Evolutionary conservation across 2,329 filamentous ascomycete species (phyloP), one percentile per base, ranked within the genome.

Genomic region (Diplodia seriata): DNA sequence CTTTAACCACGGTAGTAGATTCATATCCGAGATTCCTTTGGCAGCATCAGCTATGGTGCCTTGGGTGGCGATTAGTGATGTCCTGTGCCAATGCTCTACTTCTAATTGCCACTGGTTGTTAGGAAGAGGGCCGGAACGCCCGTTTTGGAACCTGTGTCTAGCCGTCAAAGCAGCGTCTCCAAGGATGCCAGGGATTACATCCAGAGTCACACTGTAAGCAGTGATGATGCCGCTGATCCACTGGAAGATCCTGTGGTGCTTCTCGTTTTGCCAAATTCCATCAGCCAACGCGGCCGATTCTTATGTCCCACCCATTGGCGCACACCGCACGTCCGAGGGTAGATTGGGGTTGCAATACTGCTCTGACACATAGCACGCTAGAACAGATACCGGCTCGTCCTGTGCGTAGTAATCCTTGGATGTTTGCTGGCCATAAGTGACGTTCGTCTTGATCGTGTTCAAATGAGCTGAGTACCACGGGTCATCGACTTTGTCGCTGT

Each of bases 381-480:
- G 57, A 6, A 63, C 66, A 7, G 57, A 64, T 8, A 51, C 69
- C 12, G 68, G 61, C 4, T 68, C 54, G 40, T 71, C 65, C n/a
- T 54, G 64, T 8, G 40, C 20, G 31, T 63, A 69, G 18, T 38
- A 11, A 23, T 23, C 23, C 23, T 23, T 23, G 23, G 23, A 23
- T 23, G 23, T 23, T 23, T 23, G 23, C 23, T 23, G 23, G 23
- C 23, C 23, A 23, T 23, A 23, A 23, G 23, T 23, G 23, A 23
- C 23, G 23, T 23, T 23, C 23, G 23, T 18, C 20, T 31, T 49
- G 14, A 31, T 8, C 11, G 14, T 26, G 40, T 15, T 12, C n/a
- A 20, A 11, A 8, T 75, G 72, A 4, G 77, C 76, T 1, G 71
- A 68, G 54, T 76, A 77, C 72, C 75, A 75, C 3, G 74, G 75